Conservation (phyloP, 2,329 filamentous ascomycete genomes). For the Penicillium sp. region DNA sequence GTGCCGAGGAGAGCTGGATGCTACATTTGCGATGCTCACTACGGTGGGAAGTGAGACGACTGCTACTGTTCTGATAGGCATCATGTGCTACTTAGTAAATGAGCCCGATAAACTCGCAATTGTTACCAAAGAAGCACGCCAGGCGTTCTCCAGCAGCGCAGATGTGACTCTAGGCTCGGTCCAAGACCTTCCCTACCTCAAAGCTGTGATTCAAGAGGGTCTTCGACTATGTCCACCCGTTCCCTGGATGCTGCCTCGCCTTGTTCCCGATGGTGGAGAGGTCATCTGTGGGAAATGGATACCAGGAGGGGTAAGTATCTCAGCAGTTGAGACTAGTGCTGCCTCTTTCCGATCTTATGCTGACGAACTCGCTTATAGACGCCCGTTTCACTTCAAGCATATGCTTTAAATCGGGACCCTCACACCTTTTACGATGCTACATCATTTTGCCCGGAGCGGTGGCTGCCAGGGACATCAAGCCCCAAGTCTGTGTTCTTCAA, state of each 20-base stretch:
- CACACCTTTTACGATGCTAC: neutral
- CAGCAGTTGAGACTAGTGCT: neutral
- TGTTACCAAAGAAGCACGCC: neutral
- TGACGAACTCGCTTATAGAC: neutral
- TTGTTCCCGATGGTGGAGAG: conserved; percentile 1
- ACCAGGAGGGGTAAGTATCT: neutral
- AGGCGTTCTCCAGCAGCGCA: neutral
- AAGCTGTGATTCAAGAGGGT: conserved; percentile 71
- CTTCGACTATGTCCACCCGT: conserved; percentile 70
- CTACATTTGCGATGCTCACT: conserved; percentile 7
- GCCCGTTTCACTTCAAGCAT: neutral
- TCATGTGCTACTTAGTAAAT: neutral
- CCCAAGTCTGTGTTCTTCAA: neutral
- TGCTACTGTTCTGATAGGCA: conserved; percentile 18
- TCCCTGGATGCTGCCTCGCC: conserved; percentile 58
- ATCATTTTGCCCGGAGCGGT: conserved; percentile 5
- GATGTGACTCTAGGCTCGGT: neutral
- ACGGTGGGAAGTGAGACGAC: conserved; percentile 26
- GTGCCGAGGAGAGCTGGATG: neutral
- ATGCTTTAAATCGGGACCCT: neutral
- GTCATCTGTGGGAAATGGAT: neutral
- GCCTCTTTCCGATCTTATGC: neutral
- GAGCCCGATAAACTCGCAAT: neutral
- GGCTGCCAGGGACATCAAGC: neutral
- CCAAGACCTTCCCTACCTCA: conserved; percentile 64